Percentiles rank a stretch among this genome's conserved stretches.
Evolutionary conservation across 2,329 filamentous ascomycete species (phyloP).

Genomic region (Botrytis squamosa): DNA sequence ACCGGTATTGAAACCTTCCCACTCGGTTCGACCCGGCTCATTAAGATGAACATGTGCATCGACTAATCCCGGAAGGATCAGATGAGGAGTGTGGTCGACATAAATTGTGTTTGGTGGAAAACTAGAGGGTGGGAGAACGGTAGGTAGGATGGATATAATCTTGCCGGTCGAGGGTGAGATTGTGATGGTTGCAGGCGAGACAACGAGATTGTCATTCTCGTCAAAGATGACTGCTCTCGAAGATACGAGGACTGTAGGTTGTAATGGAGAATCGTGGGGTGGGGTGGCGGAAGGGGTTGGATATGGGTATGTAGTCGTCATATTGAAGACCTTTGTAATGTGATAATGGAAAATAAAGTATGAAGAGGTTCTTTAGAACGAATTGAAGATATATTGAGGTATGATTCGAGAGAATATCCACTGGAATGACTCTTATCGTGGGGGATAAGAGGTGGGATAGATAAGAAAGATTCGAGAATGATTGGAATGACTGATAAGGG

Average conservation of each 20-base stretch:
- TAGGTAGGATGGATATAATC: slow-evolving; percentile 72
- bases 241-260: slow-evolving; percentile 77
- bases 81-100: slow-evolving; percentile 77
- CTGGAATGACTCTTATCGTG: slow-evolving; percentile 16
- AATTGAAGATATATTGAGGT: slow-evolving; percentile 8
- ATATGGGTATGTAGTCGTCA: slow-evolving; percentile 31
- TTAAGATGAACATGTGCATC: slow-evolving; percentile 98
- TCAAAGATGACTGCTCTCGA: slow-evolving; percentile 78
- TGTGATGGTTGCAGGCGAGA: slow-evolving; percentile 81
- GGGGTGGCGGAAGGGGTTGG: slow-evolving; percentile 37
- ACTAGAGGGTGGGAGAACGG: slow-evolving; percentile 68
- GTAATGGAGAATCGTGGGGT: slow-evolving; percentile 38
- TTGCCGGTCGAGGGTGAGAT: slow-evolving; percentile 79
- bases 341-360: neutral
- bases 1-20: slow-evolving; percentile 96
- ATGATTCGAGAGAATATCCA: neutral
- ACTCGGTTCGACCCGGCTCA: slow-evolving; percentile 93
- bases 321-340: slow-evolving; percentile 22
- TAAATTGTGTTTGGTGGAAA: slow-evolving; percentile 76
- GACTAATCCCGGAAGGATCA: slow-evolving; percentile 87
- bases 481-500: slow-evolving; percentile 14
- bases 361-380: neutral
- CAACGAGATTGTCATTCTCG: slow-evolving; percentile 55
- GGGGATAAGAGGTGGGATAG: slow-evolving; percentile 8
- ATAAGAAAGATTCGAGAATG: slow-evolving; percentile 13